These are phyloP conservation scores for Candida sp. DNA, from an alignment of 1,139 yeast genomes.

Conservation along the genomic window DNA sequence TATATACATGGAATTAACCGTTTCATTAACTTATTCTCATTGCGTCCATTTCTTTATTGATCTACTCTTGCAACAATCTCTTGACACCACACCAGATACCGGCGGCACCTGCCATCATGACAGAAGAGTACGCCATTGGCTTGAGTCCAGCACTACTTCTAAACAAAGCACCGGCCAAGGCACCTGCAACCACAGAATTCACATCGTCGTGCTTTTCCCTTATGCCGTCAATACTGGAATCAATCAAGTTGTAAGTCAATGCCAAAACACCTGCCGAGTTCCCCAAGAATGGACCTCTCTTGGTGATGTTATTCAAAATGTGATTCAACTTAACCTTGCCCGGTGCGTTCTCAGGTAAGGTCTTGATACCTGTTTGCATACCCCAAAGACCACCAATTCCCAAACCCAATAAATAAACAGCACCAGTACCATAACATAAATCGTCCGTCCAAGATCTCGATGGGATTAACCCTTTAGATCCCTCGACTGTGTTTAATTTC, in stretches of 20 bases:
- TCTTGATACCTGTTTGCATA: constrained; percentile 79
- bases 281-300: constrained; percentile 95
- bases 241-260: constrained; percentile 82
- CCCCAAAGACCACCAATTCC: constrained; percentile 93
- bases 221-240: constrained; percentile 74
- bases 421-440: constrained; percentile 97
- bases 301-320: constrained; percentile 87
- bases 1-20: constrained; percentile 5
- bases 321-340: constrained; percentile 86
- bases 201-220: constrained; percentile 90
- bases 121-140: constrained; percentile 91
- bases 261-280: constrained; percentile 96
- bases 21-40: not conserved
- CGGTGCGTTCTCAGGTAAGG: constrained; percentile 75
- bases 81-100: constrained; percentile 93
- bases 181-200: constrained; percentile 90
- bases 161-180: constrained; percentile 90
- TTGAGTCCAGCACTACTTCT: constrained; percentile 83
- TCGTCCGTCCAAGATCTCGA: constrained; percentile 98
- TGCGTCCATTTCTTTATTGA: not conserved
- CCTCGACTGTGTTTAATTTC: constrained; percentile 73
- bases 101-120: constrained; percentile 86
- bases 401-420: constrained; percentile 80
- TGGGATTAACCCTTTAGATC: constrained; percentile 89
- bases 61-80: constrained; percentile 36